Percentiles rank a stretch among this genome's conserved stretches.
phyloP scores from a whole-genome alignment of 2,329 filamentous ascomycete genomes.

The Fusarium sp. region DNA sequence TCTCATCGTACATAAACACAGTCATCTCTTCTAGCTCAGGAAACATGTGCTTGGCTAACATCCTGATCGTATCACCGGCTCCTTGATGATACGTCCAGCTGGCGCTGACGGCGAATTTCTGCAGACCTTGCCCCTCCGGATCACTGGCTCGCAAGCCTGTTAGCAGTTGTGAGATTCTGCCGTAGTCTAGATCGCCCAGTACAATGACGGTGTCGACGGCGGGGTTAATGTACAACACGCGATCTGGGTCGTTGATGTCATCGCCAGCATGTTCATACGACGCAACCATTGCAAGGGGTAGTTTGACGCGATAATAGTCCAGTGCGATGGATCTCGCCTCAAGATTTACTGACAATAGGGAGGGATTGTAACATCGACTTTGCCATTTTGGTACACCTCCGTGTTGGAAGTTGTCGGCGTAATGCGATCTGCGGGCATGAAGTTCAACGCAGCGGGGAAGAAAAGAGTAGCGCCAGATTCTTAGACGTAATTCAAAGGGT shows the following conservation, averaged over 20 bases:
- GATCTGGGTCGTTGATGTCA: neutral
- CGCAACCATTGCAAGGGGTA: neutral
- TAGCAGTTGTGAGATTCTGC: neutral
- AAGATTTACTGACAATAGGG: fast-evolving
- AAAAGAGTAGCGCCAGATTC: neutral
- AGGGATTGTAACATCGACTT: neutral
- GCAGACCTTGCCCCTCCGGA: neutral
- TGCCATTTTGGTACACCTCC: neutral
- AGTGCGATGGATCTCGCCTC: neutral
- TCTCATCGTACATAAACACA: neutral
- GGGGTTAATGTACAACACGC: neutral
- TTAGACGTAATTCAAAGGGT: neutral
- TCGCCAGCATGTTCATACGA: neutral
- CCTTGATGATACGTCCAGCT: neutral
- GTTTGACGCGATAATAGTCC: neutral
- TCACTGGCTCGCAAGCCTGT: neutral
- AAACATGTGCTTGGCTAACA: neutral
- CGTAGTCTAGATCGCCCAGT: neutral
- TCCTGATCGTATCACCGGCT: neutral
- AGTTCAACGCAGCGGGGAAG: neutral
- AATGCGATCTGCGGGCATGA: neutral
- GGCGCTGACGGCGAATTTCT: neutral
- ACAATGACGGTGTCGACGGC: neutral
- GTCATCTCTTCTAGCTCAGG: neutral
- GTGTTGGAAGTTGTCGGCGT: neutral